Evolutionary conservation across 2,329 filamentous ascomycete species (phyloP), one percentile per base, ranked within the genome.

Genomic region (Fusarium haematococcum): DNA sequence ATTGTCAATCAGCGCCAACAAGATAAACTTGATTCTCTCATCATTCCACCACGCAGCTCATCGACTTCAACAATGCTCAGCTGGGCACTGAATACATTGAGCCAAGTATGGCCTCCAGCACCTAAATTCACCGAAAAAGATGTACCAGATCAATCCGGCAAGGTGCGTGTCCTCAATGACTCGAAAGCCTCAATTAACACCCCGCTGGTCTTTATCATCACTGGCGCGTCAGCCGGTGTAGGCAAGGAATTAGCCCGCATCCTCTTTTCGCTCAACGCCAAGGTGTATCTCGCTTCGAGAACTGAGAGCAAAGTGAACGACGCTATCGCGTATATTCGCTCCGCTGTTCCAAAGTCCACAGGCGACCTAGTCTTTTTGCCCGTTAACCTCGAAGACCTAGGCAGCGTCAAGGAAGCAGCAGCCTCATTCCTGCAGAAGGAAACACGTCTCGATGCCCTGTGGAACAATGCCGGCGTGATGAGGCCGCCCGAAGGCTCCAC

Each of bases 281-380:
- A 81, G 4, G 84, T 91, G 27, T 90, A 90, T 73, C 76, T 90
- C 37, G 87, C 87, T 4, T 85, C 84, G 0, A 86, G 88, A 23
- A 84, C 81, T 1, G 72, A 80, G 23, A 73, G 79, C 4, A 87
- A 86, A 68, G 86, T 82, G n/a, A 75, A 79, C 0, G 61, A 77
- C 0, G 85, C 86, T 14, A 86, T 90, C 30, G 74, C 78, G 3
- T 69, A 78, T 14, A 86, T 89, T 69, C 78, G 83, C 39, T 63
- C 77, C 3, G 64, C 74, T 2, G 77, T 83, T 4, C 77, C 64
- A 5, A 18, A 73, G 16, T 84, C 78, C 3, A 80, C 78, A 1
- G 85, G 85, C 18, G 74, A 76, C 1, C 68, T 88, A 2, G 73
- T 77, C 35, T 83, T 80, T 58, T 75, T 85, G 4, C 70, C 76